Evolutionary conservation across 257 asterid genomes (phyloP).

Genomic region (Plectranthus barbatus): DNA sequence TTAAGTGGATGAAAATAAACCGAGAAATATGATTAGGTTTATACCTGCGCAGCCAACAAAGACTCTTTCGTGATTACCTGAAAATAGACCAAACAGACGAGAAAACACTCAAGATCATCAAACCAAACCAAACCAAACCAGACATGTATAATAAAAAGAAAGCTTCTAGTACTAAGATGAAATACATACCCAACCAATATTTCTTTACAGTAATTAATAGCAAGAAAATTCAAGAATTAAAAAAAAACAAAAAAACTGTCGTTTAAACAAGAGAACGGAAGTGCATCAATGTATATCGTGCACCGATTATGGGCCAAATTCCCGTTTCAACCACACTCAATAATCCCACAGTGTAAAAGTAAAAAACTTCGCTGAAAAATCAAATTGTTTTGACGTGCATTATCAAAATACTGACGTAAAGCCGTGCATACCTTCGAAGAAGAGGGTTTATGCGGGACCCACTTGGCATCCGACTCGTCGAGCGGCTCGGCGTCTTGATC

Average conservation of each 20-base stretch:
- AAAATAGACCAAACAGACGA: conserved; percentile 11
- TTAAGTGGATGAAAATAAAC: background rate
- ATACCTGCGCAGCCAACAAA: conserved; percentile 91
- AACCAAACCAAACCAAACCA: background rate
- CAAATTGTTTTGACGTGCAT: background rate
- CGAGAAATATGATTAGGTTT: background rate
- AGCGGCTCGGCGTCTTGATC: conserved; percentile 48
- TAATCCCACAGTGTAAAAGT: background rate
- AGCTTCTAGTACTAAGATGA: background rate
- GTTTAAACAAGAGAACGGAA: background rate
- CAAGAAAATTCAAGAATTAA: background rate
- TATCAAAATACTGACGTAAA: conserved; percentile 1
- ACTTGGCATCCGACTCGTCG: conserved; percentile 40
- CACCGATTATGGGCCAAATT: background rate
- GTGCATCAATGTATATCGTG: background rate
- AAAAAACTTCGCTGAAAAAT: background rate
- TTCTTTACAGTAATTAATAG: background rate
- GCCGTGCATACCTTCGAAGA: conserved; percentile 50
- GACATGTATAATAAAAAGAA: background rate
- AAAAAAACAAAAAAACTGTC: background rate
- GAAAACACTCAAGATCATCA: background rate
- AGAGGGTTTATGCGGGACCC: conserved; percentile 40
- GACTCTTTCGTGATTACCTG: conserved; percentile 93
- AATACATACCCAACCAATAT: no score
- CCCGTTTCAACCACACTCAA: background rate